Evolutionary conservation across 208 protist species (phyloP).

Genomic region (Wallacemonas sp.): DNA sequence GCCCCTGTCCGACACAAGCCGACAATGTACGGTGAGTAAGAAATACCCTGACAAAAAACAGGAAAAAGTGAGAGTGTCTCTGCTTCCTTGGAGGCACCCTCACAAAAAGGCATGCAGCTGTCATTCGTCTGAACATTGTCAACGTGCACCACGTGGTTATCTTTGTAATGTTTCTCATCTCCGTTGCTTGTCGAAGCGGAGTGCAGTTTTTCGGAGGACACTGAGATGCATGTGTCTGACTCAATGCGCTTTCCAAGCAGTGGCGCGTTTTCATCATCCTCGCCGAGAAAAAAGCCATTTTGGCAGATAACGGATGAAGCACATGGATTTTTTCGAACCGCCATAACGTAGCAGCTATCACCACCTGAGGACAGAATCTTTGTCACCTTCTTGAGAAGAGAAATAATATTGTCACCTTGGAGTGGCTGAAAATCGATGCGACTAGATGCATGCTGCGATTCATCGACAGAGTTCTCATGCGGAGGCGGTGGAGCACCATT

Average conservation of each 20-base stretch:
- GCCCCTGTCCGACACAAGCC: slow-evolving; percentile 22
- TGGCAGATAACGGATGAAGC: slow-evolving; percentile 41
- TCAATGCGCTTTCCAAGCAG: slow-evolving; percentile 28
- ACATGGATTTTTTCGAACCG: slow-evolving; percentile 29
- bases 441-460: background rate
- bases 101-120: slow-evolving; percentile 31
- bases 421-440: slow-evolving; percentile 18
- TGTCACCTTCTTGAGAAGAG: slow-evolving; percentile 31
- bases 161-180: slow-evolving; percentile 25
- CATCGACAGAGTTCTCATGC: slow-evolving; percentile 7
- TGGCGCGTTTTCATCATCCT: slow-evolving; percentile 10
- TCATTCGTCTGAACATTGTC: slow-evolving; percentile 19
- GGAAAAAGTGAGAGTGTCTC: slow-evolving; percentile 46
- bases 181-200: background rate
- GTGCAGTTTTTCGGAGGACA: slow-evolving; percentile 32
- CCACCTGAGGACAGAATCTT: slow-evolving; percentile 35
- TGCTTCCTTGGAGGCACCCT: slow-evolving; percentile 18
- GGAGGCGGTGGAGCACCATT: background rate
- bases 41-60: slow-evolving; percentile 18
- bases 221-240: slow-evolving; percentile 28
- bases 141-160: slow-evolving; percentile 28
- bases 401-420: slow-evolving; percentile 28
- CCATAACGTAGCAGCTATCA: slow-evolving; percentile 48
- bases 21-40: slow-evolving; percentile 31
- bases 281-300: slow-evolving; percentile 39